Percentiles rank a stretch among this genome's conserved stretches.
Conservation (phyloP, 495 filamentous ascomycete genomes). For the Lophiostoma macrostomum region DNA sequence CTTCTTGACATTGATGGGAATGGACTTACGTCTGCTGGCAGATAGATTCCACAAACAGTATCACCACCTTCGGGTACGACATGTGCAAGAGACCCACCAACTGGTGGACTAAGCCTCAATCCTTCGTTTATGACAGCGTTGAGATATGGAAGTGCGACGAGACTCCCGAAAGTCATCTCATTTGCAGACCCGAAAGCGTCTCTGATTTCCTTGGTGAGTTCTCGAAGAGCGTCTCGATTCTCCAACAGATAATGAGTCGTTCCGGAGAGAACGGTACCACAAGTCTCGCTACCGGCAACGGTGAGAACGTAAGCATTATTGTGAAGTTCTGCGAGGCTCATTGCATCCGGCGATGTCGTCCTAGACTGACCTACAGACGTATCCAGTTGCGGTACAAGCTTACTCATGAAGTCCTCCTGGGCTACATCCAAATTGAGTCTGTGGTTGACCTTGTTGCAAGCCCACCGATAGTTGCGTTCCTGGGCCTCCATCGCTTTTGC, state of each 20-base stretch:
- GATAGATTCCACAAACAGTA: background rate
- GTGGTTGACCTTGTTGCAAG: background rate
- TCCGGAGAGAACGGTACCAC: constrained; percentile 8
- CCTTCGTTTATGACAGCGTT: constrained; percentile 14
- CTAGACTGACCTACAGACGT: too few species aligned
- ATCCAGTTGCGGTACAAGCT: too few species aligned
- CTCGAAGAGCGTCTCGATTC: background rate
- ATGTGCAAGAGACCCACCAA: background rate
- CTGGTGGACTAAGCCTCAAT: constrained; percentile 3
- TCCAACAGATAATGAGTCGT: constrained; percentile 2
- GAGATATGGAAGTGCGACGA: constrained; percentile 5
- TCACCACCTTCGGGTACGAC: constrained; percentile 2
- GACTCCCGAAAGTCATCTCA: background rate
- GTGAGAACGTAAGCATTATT: constrained; percentile 2
- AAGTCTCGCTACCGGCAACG: constrained; percentile 13
- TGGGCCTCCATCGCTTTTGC: background rate
- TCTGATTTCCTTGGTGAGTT: constrained; percentile 1
- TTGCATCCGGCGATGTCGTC: too few species aligned
- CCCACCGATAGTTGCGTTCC: constrained; percentile 1
- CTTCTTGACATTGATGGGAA: background rate
- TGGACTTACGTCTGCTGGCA: background rate
- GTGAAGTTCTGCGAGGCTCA: background rate
- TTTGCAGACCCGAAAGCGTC: background rate
- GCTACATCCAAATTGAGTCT: constrained; percentile 1
- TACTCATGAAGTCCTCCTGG: constrained; percentile 1